Conservation (phyloP, 441 rosid genomes). For the Biscutella laevigata region DNA sequence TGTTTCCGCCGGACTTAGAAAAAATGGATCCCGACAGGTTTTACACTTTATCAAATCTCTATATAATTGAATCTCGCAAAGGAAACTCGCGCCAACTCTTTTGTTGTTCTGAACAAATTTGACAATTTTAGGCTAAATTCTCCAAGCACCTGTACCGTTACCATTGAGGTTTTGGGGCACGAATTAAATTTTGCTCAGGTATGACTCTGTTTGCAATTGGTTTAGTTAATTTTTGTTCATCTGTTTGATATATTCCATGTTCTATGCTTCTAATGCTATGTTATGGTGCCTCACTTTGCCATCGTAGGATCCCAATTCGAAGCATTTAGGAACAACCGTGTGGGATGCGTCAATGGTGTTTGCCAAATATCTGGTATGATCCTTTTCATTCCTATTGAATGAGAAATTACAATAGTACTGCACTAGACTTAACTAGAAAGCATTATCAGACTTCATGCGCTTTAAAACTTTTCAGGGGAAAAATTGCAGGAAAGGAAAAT, state of each 20-base stretch:
- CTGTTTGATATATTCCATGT: neutral
- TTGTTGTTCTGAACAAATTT: neutral
- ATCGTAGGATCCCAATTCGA: slow-evolving; percentile 88
- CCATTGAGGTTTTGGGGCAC: slow-evolving; percentile 69
- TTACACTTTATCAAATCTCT: too few species aligned
- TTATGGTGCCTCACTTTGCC: neutral
- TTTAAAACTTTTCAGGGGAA: slow-evolving; percentile 50
- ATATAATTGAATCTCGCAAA: too few species aligned
- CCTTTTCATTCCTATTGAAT: neutral
- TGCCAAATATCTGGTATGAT: slow-evolving; percentile 68
- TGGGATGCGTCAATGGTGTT: slow-evolving; percentile 99
- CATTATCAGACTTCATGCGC: neutral
- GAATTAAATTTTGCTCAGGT: slow-evolving; percentile 79
- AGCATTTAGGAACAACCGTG: slow-evolving; percentile 94
- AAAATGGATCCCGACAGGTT: slow-evolving; percentile 28
- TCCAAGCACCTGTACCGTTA: slow-evolving; percentile 63
- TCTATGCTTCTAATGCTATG: neutral
- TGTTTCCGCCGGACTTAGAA: slow-evolving; percentile 6
- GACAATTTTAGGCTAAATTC: slow-evolving; percentile 55
- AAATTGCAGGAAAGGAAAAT: slow-evolving; percentile 81
- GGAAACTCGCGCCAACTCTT: too few species aligned
- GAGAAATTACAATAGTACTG: neutral
- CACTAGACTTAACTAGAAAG: neutral
- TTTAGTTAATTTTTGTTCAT: slow-evolving; percentile 1
- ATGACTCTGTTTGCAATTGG: neutral